A percentile compares a stretch with the other conserved stretches of the same genome.
Conservation (phyloP, 2,329 filamentous ascomycete genomes). For the Cladosporium sp. region DNA sequence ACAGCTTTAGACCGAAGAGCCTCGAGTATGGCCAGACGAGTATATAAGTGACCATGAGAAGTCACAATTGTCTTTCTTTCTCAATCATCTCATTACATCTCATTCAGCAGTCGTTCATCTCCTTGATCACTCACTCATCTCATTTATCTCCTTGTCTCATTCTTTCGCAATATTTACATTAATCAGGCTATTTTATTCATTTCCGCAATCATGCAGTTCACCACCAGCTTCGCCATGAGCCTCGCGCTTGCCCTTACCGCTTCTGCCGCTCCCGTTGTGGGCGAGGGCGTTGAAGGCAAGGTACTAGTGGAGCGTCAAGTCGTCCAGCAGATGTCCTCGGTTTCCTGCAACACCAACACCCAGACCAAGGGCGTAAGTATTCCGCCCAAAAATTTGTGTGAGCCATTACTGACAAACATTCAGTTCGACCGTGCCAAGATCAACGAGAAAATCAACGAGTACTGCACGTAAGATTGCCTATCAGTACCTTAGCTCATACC, state of each 20-base stretch:
- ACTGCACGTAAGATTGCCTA: neutral
- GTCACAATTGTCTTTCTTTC: neutral
- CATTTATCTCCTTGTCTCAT: neutral
- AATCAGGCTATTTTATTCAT: neutral
- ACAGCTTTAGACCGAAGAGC: neutral
- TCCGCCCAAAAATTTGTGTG: neutral
- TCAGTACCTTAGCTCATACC: no score
- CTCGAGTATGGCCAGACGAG: neutral
- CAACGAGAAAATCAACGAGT: neutral
- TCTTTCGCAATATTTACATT: neutral
- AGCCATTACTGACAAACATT: neutral
- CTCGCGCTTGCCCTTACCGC: neutral
- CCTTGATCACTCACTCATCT: neutral
- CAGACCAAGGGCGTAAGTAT: neutral
- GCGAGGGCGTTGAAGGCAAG: neutral
- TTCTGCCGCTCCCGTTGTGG: neutral
- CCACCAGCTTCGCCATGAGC: neutral
- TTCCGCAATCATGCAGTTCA: neutral
- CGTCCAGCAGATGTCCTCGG: neutral
- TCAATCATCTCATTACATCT: constrained; percentile 6
- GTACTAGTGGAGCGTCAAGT: neutral
- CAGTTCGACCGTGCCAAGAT: neutral
- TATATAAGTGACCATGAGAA: neutral
- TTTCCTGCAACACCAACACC: constrained; percentile 3
- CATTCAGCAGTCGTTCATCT: constrained; percentile 4